Conservation (phyloP, 352 stramenopile genomes). For the Lagenidium sp. region DNA sequence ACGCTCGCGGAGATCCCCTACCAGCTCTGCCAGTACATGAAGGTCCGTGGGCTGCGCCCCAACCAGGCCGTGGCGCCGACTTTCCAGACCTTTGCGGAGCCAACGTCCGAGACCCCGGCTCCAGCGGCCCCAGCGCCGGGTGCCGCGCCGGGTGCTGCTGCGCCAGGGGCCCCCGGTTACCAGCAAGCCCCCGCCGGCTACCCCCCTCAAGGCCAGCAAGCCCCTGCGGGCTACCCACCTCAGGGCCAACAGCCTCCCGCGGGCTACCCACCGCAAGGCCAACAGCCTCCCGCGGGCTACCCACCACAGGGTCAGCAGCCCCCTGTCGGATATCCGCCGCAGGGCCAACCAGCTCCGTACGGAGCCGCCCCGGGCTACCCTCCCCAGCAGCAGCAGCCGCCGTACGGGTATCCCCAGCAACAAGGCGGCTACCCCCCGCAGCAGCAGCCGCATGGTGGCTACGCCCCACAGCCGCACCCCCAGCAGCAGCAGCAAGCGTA, state of each 20-base stretch:
- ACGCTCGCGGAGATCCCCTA: constrained; percentile 62
- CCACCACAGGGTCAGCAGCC: constrained; percentile 1
- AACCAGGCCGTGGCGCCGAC: constrained; percentile 35
- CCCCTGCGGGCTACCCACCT: constrained; percentile 12
- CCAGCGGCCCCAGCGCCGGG: constrained; percentile 8
- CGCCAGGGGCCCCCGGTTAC: constrained; percentile 1
- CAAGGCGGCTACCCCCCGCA: constrained; percentile 10
- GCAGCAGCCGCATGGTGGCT: constrained; percentile 13
- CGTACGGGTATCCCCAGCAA: constrained; percentile 5
- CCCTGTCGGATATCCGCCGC: constrained; percentile 10
- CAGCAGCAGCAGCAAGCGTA: constrained; percentile 11
- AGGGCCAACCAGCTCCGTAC: constrained; percentile 10
- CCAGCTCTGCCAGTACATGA: constrained; percentile 77
- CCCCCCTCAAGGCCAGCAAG: constrained; percentile 1
- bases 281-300: constrained; percentile 5
- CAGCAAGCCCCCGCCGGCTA: constrained; percentile 1
- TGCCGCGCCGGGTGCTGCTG: constrained; percentile 4
- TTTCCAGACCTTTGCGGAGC: constrained; percentile 34
- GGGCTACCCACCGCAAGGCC: constrained; percentile 10
- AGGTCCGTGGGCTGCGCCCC: constrained; percentile 39
- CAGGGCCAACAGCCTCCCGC: constrained; percentile 1
- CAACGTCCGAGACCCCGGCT: constrained; percentile 15
- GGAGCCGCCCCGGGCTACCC: too few relatives aligned
- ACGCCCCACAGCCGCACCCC: constrained; percentile 6
- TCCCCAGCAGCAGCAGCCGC: constrained; percentile 13